Evolutionary conservation across 139 green algal genomes (phyloP).

Genomic region (Klebsormidium nitens): DNA sequence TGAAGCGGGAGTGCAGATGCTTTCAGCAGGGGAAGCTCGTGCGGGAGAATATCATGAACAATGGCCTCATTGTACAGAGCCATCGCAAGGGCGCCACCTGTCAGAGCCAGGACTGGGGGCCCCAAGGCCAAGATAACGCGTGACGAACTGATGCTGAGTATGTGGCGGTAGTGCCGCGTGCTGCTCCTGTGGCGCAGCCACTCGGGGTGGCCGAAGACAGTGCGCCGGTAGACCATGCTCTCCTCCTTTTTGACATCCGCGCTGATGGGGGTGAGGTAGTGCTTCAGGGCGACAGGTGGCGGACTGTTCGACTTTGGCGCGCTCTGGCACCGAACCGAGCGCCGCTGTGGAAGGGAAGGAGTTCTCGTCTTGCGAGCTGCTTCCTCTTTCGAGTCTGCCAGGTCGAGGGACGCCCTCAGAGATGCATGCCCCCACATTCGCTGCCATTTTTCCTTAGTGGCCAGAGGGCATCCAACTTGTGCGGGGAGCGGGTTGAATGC

Average conservation of each 20-base stretch:
- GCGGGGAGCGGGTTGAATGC: too few species aligned
- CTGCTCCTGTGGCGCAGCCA: constrained; percentile 32
- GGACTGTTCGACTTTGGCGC: too few species aligned
- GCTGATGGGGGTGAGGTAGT: too few species aligned
- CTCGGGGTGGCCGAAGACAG: constrained; percentile 28
- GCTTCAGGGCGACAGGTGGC: too few species aligned
- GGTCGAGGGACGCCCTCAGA: too few species aligned
- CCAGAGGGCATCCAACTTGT: too few species aligned
- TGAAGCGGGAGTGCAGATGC: constrained; percentile 23
- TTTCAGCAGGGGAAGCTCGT: constrained; percentile 17
- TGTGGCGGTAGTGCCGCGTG: constrained; percentile 14
- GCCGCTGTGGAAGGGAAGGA: too few species aligned
- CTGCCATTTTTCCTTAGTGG: too few species aligned
- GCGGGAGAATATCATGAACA: background rate
- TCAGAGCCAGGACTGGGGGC: background rate
- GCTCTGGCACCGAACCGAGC: too few species aligned
- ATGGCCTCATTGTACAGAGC: constrained; percentile 24
- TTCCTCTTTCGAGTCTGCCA: too few species aligned
- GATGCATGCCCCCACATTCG: too few species aligned
- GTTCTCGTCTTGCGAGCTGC: too few species aligned
- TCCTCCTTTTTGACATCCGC: constrained; percentile 24
- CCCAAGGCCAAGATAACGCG: constrained; percentile 25
- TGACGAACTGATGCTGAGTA: constrained; percentile 17
- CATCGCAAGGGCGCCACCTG: constrained; percentile 7
- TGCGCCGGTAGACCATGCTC: constrained; percentile 12